phyloP scores from a whole-genome alignment of 371 early-diverging fungal species.

The Lichtheimia ramosa region DNA sequence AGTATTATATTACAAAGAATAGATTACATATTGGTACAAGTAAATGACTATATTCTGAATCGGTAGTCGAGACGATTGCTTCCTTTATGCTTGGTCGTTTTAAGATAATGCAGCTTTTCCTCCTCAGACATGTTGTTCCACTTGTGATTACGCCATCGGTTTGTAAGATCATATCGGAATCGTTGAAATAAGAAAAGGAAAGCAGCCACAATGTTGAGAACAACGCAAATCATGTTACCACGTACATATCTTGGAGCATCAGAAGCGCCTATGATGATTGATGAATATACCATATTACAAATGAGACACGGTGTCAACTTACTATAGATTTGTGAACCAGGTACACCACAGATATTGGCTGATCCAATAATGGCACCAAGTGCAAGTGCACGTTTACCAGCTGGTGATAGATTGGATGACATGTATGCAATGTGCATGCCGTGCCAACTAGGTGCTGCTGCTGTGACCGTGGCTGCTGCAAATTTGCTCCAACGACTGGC shows the following conservation, averaged over 20 bases:
- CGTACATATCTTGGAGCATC: slow-evolving; percentile 42
- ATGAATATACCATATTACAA: background rate
- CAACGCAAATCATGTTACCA: slow-evolving; percentile 41
- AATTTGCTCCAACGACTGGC: slow-evolving; percentile 43
- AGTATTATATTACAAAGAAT: background rate
- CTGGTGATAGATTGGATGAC: slow-evolving; percentile 49
- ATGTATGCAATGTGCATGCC: slow-evolving; percentile 52
- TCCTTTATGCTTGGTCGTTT: slow-evolving; percentile 33
- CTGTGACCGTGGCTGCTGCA: slow-evolving; percentile 29
- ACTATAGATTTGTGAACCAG: slow-evolving; percentile 22
- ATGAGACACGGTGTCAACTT: background rate
- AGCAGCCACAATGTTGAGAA: slow-evolving; percentile 11
- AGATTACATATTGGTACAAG: background rate
- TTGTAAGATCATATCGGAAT: slow-evolving; percentile 28
- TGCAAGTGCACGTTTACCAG: slow-evolving; percentile 51
- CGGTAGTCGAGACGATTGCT: slow-evolving; percentile 37
- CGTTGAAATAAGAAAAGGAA: slow-evolving; percentile 23
- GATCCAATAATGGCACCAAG: slow-evolving; percentile 46
- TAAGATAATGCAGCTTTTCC: slow-evolving; percentile 23
- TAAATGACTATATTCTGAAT: slow-evolving; percentile 23
- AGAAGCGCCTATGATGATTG: slow-evolving; percentile 8
- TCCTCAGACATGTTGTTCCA: slow-evolving; percentile 34
- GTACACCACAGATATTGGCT: slow-evolving; percentile 36
- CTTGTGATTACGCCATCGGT: slow-evolving; percentile 21
- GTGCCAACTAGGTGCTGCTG: slow-evolving; percentile 38